Evolutionary conservation across 192 early-diverging fungal species (phyloP), one percentile per base, ranked within the genome.

Genomic region (Coemansia pectinata): DNA sequence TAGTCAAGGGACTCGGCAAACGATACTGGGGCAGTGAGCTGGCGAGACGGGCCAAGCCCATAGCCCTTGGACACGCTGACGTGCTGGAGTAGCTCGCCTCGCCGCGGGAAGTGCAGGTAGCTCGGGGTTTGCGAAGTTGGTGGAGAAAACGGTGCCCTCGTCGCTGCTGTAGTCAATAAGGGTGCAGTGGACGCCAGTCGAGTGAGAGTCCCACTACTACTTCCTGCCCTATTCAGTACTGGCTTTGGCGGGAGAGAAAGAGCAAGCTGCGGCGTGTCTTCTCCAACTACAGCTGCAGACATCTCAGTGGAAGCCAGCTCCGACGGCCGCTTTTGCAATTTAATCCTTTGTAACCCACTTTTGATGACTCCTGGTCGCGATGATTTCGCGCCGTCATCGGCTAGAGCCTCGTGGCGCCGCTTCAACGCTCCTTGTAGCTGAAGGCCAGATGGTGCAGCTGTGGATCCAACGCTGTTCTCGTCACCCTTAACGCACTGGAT

Each of bases 81-180:
- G 17, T 81, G 79, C 55, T 81, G 79, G n/a, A 81, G 47, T 11
- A 81, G 70, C 74, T 81, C 79, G 52, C 79, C 66, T 10, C 79
- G 73, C 27, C 74, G 70, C 8, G 79, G 79, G n/a, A 81, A 81
- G 36, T 81, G 79, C 17, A 81, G 60, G 48, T 81, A 66, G n/a
- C 47, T 68, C 1, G 67, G 62, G 2, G 45, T 33, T 23, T 71
- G 66, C 47, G 63, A 55, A 7, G 31, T 44, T 7, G 79, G 79
- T 17, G 79, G 79, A n/a, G 50, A 53, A 76, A 81, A 81, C 4
- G 36, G 19, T 17, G 64, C 53, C 25, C 52, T 55, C 3, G 27
- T 6, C 25, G 14, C 12, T 6, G 27, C 7, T 15, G 19, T 38
- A 4, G 21, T 27, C 41, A 42, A 25, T 25, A 21, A 42, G 12